Base-by-base conservation (phyloP, 148 eudicot species). In the Hydrangea macrophylla region DNA sequence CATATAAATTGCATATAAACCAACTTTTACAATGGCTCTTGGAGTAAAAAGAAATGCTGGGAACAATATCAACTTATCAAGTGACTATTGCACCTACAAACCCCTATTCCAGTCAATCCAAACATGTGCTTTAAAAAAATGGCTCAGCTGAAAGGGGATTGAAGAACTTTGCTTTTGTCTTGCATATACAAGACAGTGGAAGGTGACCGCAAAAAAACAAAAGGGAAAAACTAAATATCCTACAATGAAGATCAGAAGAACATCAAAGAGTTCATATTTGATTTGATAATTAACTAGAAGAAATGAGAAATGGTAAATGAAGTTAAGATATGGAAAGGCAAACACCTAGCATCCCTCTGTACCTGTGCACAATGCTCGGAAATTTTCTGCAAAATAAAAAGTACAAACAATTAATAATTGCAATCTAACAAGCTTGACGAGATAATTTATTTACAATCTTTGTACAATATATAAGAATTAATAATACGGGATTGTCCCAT, bases 361-460 rank as follows among this genome's bases (percentile, higher is more conserved):
- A 90, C 99, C 99, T 75, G 99, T 94, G 85, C 99, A 94, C 62
- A 88, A 71, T 55, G 98, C 98, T 81, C 96, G 85, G 72, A 93
- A 93, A 68, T 93, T 94, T 73, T 94, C 99, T 94, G 86, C 83
- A 75, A 58, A 36, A 58, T 30, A 31, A 55, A n/a, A 20, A 26
- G 25, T 45, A 18, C n/a, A n/a, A n/a, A 71, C 1, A 55, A 44
- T 78, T 37, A 76, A 51, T 69, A 53, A 25, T 25, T 56, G 24
- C 11, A 20, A 36, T 9, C 8, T 39, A 39, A 2, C 11, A 39
- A 39, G 12, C 7, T 39, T 39, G 11, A 39, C 8, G 3, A 9
- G 44, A n/a, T n/a, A n/a, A n/a, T n/a, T 39, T 9, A 1, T 39
- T 2, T 39, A 3, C n/a, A n/a, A n/a, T n/a, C n/a, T n/a, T n/a